Evolutionary conservation across 805 yeast species (phyloP).

Genomic region (Jamesozyma gamospora): DNA sequence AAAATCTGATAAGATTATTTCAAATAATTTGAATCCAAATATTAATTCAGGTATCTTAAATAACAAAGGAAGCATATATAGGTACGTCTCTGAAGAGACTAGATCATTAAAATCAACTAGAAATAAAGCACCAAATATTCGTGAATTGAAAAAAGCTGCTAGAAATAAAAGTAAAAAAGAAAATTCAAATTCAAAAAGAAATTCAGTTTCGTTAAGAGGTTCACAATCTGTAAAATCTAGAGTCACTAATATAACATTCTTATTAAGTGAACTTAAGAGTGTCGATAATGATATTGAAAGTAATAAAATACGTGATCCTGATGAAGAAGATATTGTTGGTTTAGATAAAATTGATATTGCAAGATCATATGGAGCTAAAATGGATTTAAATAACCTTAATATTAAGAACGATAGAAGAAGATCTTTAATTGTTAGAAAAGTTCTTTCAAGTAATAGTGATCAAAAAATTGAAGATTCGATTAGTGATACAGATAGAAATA

Average conservation of each 20-base stretch:
- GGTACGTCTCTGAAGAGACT: slow-evolving; percentile 11
- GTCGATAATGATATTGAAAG: slow-evolving; percentile 12
- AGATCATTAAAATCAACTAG: slow-evolving; percentile 16
- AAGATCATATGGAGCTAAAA: slow-evolving; percentile 19
- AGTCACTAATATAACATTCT: slow-evolving; percentile 29
- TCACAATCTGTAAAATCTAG: slow-evolving; percentile 30
- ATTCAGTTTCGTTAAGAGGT: slow-evolving; percentile 13
- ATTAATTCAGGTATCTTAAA: neutral
- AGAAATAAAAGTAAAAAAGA: slow-evolving; percentile 5
- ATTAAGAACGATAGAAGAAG: slow-evolving; percentile 8
- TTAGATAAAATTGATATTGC: slow-evolving; percentile 25
- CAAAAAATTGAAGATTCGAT: neutral
- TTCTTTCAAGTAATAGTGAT: neutral
- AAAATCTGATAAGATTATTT: slow-evolving; percentile 1
- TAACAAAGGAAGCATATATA: slow-evolving; percentile 9
- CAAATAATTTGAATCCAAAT: neutral
- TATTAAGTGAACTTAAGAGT: slow-evolving; percentile 25
- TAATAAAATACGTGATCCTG: slow-evolving; percentile 24
- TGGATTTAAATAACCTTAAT: slow-evolving; percentile 5
- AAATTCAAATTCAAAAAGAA: slow-evolving; percentile 1
- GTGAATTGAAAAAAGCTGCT: slow-evolving; percentile 22
- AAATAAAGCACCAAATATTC: slow-evolving; percentile 19
- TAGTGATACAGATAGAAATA: slow-evolving; percentile 4
- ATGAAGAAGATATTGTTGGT: slow-evolving; percentile 28
- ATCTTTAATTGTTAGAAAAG: slow-evolving; percentile 6